These are phyloP conservation scores for Clathrus columnatus DNA, from an alignment of 768 basidiomycete species.

Conservation along the genomic window DNA sequence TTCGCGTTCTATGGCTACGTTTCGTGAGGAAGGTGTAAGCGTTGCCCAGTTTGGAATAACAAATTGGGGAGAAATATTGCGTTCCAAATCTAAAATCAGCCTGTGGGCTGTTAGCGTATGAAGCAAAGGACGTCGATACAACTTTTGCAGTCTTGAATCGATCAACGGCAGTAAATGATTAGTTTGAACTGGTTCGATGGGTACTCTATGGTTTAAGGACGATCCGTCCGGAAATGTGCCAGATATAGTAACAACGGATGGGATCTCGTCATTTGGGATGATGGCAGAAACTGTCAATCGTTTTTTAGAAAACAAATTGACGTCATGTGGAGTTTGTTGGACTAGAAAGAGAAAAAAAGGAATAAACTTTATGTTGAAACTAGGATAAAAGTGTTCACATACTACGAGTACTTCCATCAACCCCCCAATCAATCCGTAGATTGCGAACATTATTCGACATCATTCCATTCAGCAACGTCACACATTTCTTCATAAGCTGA, in stretches of 20 bases:
- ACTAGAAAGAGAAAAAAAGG: slow-evolving; percentile 15
- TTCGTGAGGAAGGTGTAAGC: slow-evolving; percentile 24
- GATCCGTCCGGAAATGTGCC: slow-evolving; percentile 22
- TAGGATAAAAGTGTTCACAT: slow-evolving; percentile 16
- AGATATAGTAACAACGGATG: slow-evolving; percentile 20
- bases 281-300: slow-evolving; percentile 30
- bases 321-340: slow-evolving; percentile 25
- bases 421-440: slow-evolving; percentile 42
- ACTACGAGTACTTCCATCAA: slow-evolving; percentile 1
- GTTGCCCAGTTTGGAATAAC: slow-evolving; percentile 16
- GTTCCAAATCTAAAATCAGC: slow-evolving; percentile 45
- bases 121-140: slow-evolving; percentile 26
- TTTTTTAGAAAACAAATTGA: slow-evolving; percentile 27
- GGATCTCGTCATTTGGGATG: slow-evolving; percentile 17
- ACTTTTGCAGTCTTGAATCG: slow-evolving; percentile 8
- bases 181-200: neutral
- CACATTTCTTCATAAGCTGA: slow-evolving; percentile 39
- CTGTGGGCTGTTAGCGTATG: slow-evolving; percentile 48
- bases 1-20: slow-evolving; percentile 34
- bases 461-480: slow-evolving; percentile 43
- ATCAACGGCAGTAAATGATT: slow-evolving; percentile 20
- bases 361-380: slow-evolving; percentile 17
- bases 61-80: slow-evolving; percentile 7
- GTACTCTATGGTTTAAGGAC: slow-evolving; percentile 10
- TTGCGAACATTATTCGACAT: slow-evolving; percentile 36